Conservation (phyloP, 768 basidiomycete species). For the Royoungia palumana region DNA sequence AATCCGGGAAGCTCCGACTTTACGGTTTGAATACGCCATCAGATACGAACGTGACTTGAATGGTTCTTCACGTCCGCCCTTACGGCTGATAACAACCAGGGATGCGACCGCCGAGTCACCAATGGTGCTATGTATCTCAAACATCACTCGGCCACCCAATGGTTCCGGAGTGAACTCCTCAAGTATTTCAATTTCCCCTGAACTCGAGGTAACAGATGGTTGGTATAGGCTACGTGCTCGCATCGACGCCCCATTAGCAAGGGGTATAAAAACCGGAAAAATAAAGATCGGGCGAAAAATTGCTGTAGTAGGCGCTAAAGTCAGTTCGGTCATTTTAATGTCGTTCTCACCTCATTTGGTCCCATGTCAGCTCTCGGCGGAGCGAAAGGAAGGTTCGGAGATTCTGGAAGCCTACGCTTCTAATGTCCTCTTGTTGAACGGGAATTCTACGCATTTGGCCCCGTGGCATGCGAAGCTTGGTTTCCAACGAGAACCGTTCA, state of each 20-base stretch:
- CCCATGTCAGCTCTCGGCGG: conserved; percentile 54
- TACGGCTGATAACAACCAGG: conserved; percentile 78
- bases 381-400: conserved; percentile 75
- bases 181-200: conserved; percentile 42
- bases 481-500: conserved; percentile 59
- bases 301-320: conserved; percentile 73
- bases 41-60: conserved; percentile 92
- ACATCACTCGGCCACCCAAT: conserved; percentile 53
- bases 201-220: conserved; percentile 93
- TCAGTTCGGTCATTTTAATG: conserved; percentile 34
- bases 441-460: conserved; percentile 84
- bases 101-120: conserved; percentile 78
- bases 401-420: conserved; percentile 77
- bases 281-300: conserved; percentile 83
- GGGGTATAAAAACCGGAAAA: conserved; percentile 63
- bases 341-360: neutral
- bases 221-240: conserved; percentile 88
- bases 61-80: conserved; percentile 69
- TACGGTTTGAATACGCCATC: conserved; percentile 1
- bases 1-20: neutral
- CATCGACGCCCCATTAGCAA: conserved; percentile 68
- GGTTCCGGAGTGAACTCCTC: conserved; percentile 37
- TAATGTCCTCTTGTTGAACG: conserved; percentile 62
- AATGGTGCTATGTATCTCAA: conserved; percentile 82
- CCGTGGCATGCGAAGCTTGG: conserved; percentile 90